These are phyloP conservation scores for Pseudonitzschia pungens DNA, from an alignment of 108 stramenopile species.

Conservation along the genomic window DNA sequence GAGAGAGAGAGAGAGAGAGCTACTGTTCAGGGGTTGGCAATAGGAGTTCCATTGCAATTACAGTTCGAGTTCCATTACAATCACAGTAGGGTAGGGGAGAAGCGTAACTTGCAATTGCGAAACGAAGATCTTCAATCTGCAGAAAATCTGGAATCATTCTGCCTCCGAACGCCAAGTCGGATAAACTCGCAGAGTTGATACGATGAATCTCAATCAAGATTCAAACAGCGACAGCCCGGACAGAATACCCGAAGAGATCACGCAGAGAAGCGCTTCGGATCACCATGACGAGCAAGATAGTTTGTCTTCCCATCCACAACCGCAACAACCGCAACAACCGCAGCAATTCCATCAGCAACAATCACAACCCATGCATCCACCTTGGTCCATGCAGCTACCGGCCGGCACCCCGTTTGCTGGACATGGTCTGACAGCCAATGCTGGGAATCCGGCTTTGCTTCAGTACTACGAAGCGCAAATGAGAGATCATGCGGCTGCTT, in stretches of 20 bases:
- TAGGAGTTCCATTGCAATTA: too few species aligned
- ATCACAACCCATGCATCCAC: background rate
- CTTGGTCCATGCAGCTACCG: conserved; percentile 1
- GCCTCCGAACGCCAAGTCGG: too few species aligned
- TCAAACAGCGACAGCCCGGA: background rate
- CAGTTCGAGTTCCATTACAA: too few species aligned
- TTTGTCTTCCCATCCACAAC: background rate
- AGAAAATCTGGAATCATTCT: too few species aligned
- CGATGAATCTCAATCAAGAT: background rate
- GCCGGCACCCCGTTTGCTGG: background rate
- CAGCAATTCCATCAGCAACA: conserved; percentile 2
- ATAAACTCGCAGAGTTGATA: background rate
- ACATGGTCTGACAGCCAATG: background rate
- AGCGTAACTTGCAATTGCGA: too few species aligned
- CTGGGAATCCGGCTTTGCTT: conserved; percentile 19
- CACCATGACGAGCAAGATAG: background rate
- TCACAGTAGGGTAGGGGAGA: too few species aligned
- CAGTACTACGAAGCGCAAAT: conserved; percentile 78
- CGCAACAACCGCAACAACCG: background rate
- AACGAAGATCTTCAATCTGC: too few species aligned
- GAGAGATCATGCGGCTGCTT: conserved; percentile 82
- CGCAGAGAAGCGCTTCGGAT: background rate
- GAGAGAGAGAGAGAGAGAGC: too few species aligned
- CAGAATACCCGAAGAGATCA: background rate
- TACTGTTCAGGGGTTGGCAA: too few species aligned